These are phyloP conservation scores for Suillus bovinus DNA, from an alignment of 768 basidiomycete genomes.

Conservation along the genomic window DNA sequence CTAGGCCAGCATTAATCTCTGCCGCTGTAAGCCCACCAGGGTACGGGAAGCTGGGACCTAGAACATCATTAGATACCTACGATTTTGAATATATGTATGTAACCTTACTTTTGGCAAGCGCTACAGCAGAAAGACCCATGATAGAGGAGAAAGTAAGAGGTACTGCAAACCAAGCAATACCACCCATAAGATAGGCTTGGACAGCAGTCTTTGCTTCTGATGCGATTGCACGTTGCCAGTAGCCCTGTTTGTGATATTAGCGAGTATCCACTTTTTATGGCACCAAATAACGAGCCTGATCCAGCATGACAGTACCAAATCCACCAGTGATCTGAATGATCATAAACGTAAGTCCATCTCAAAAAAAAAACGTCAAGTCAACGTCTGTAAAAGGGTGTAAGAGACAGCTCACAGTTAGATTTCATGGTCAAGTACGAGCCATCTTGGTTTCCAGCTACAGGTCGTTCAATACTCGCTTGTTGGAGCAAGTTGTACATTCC, in stretches of 20 bases:
- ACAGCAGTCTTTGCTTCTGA: constrained; percentile 37
- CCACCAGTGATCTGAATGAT: constrained; percentile 21
- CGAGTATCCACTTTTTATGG: neutral
- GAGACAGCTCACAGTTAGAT: constrained; percentile 22
- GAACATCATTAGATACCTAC: neutral
- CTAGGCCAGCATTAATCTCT: constrained; percentile 36
- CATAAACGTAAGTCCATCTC: constrained; percentile 19
- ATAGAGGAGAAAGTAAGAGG: constrained; percentile 40
- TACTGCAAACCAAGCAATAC: constrained; percentile 41
- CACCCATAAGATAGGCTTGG: constrained; percentile 40
- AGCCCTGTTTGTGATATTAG: constrained; percentile 20
- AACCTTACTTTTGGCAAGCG: constrained; percentile 20
- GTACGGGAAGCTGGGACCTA: constrained; percentile 44
- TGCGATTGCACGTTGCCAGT: constrained; percentile 41
- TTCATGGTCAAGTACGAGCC: constrained; percentile 40
- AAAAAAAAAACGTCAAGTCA: neutral
- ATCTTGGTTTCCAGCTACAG: constrained; percentile 37
- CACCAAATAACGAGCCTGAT: constrained; percentile 11
- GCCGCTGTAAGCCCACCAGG: constrained; percentile 23
- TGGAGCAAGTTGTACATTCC: constrained; percentile 37
- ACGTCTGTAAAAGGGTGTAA: neutral
- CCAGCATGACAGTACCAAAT: constrained; percentile 22
- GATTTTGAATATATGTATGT: neutral
- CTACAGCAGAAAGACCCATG: constrained; percentile 36
- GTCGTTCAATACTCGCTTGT: constrained; percentile 25